phyloP scores from a whole-genome alignment of 2,329 filamentous ascomycete species.

The Phoma sp. region DNA sequence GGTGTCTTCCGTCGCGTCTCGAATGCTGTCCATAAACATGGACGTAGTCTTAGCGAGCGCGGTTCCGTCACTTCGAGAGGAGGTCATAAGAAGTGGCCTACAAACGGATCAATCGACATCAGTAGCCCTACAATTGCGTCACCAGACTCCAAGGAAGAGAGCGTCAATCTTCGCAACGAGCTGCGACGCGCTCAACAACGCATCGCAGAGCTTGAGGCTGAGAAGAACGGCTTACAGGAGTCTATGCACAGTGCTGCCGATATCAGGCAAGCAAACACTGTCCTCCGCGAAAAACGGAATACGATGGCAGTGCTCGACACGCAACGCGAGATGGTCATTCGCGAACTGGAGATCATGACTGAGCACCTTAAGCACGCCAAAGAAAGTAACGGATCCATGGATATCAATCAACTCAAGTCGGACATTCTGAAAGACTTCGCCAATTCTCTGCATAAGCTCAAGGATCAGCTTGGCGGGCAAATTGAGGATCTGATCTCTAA shows the following conservation, averaged over 20 bases:
- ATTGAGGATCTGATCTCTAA: slow-evolving; percentile 92
- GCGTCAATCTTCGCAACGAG: slow-evolving; percentile 67
- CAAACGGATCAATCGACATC: slow-evolving; percentile 60
- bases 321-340: slow-evolving; percentile 93
- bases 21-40: slow-evolving; percentile 85
- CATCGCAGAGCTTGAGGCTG: slow-evolving; percentile 85
- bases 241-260: slow-evolving; percentile 65
- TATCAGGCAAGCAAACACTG: slow-evolving; percentile 82
- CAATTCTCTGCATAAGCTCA: slow-evolving; percentile 70
- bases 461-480: slow-evolving; percentile 76
- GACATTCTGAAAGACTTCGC: slow-evolving; percentile 69
- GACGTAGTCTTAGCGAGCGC: slow-evolving; percentile 80
- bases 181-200: slow-evolving; percentile 81
- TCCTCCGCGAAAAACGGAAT: slow-evolving; percentile 89
- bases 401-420: slow-evolving; percentile 74
- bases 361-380: slow-evolving; percentile 89
- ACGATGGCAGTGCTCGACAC: slow-evolving; percentile 94
- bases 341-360: slow-evolving; percentile 86
- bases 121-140: slow-evolving; percentile 75
- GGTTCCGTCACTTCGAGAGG: slow-evolving; percentile 47
- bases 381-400: slow-evolving; percentile 77
- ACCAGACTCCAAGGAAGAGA: slow-evolving; percentile 57
- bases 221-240: slow-evolving; percentile 66
- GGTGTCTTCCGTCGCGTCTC: slow-evolving; percentile 83
- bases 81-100: slow-evolving; percentile 50